Evolutionary conservation across 1,284 basidiomycete genomes (phyloP).

Genomic region (Malassezia vespertilionis): DNA sequence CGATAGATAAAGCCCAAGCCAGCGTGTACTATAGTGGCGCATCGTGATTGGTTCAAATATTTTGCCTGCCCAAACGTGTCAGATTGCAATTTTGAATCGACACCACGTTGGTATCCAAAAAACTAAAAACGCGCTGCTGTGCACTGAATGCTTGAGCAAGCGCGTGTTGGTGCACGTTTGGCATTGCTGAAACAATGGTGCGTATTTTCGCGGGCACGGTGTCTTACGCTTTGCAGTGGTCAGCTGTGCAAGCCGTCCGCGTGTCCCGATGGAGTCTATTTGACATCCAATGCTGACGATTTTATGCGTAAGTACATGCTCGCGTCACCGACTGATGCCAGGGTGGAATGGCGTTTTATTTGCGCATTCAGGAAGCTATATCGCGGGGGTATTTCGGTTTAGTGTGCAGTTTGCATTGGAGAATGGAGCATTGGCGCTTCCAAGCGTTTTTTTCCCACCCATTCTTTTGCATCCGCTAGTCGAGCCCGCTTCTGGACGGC

Average conservation of each 20-base stretch:
- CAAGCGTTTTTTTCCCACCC: constrained; percentile 12
- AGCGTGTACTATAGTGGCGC: no score
- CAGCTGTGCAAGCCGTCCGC: not conserved
- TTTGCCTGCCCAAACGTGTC: no score
- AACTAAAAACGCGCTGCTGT: no score
- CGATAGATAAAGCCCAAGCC: no score
- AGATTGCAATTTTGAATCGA: no score
- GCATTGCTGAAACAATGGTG: constrained; percentile 3
- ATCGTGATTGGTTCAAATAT: no score
- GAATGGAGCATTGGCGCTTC: not conserved
- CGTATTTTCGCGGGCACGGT: not conserved
- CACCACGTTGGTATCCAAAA: no score
- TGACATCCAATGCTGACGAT: constrained; percentile 7
- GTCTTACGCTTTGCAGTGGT: no score
- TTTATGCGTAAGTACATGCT: constrained; percentile 8
- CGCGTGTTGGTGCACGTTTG: not conserved
- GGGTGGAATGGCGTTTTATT: constrained; percentile 12
- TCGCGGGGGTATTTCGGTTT: constrained; percentile 15
- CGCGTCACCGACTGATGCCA: not conserved
- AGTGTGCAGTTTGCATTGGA: constrained; percentile 6
- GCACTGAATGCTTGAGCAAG: no score
- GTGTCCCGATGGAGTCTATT: constrained; percentile 12
- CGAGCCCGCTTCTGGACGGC: constrained; percentile 7
- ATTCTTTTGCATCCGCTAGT: constrained; percentile 15
- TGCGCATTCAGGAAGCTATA: constrained; percentile 5